Percentiles rank a stretch among this genome's conserved stretches.
These are phyloP conservation scores for Speleostelium caveatum DNA, from an alignment of 78 protist species.

Conservation along the genomic window DNA sequence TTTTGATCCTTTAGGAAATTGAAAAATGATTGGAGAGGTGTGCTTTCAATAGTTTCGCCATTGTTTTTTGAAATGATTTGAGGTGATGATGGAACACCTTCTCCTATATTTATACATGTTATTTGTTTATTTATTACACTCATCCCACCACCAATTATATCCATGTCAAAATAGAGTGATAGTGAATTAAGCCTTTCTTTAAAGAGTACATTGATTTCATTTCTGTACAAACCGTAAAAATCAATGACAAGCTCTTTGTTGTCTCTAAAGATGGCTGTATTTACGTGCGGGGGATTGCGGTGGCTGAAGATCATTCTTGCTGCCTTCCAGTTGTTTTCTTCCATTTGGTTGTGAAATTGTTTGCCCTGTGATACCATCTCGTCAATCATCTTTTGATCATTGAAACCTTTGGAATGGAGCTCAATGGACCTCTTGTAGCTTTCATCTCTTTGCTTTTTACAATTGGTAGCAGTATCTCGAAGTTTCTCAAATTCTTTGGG, in stretches of 20 bases:
- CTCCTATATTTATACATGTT: no score
- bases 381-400: neutral
- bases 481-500: neutral
- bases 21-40: no score
- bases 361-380: neutral
- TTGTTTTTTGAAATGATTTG: no score
- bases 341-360: neutral
- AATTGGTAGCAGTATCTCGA: neutral
- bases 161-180: no score
- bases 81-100: no score
- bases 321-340: neutral
- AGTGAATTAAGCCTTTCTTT: neutral
- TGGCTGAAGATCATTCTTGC: neutral
- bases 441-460: neutral
- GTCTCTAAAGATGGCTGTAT: neutral
- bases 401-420: neutral
- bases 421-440: neutral
- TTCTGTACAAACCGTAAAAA: neutral
- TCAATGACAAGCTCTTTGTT: neutral
- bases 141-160: no score
- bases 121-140: no score
- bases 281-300: neutral
- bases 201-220: neutral
- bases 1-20: no score
- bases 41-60: no score